These are phyloP conservation scores for Cyphellophora europaea DNA, from an alignment of 2,329 filamentous ascomycete species.

Conservation along the genomic window DNA sequence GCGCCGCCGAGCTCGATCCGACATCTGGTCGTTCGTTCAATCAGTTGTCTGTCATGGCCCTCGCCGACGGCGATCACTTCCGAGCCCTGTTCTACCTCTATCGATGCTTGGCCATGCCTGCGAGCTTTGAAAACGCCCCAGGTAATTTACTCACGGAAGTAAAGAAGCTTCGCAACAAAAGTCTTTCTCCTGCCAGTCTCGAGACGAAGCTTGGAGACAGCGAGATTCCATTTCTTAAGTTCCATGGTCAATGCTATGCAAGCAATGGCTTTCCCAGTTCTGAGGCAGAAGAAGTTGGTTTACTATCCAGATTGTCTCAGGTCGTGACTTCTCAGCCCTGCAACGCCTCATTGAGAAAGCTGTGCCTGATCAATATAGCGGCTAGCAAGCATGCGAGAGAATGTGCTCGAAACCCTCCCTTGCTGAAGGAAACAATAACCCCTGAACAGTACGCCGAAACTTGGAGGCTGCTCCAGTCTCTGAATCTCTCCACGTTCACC, in stretches of 20 bases:
- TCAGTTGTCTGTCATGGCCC: conserved; percentile 78
- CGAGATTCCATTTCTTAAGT: background rate
- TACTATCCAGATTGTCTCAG: background rate
- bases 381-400: conserved; percentile 62
- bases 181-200: conserved; percentile 10
- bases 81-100: conserved; percentile 85
- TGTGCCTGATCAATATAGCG: conserved; percentile 77
- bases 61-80: conserved; percentile 67
- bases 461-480: conserved; percentile 58
- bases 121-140: conserved; percentile 65
- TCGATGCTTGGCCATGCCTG: conserved; percentile 63
- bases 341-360: conserved; percentile 61
- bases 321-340: conserved; percentile 32
- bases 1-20: conserved; percentile 72
- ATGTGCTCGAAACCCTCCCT: no score
- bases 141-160: conserved; percentile 75
- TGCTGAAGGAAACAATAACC: conserved; percentile 1
- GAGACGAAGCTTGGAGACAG: conserved; percentile 1
- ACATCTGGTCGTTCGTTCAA: conserved; percentile 76
- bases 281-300: conserved; percentile 47
- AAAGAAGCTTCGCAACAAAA: conserved; percentile 49
- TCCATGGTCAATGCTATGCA: conserved; percentile 5
- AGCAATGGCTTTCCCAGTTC: background rate
- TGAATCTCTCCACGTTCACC: conserved; percentile 46
- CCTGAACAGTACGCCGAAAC: background rate